Evolutionary conservation across 805 yeast species (phyloP).

Genomic region (Pichia occidentalis): DNA sequence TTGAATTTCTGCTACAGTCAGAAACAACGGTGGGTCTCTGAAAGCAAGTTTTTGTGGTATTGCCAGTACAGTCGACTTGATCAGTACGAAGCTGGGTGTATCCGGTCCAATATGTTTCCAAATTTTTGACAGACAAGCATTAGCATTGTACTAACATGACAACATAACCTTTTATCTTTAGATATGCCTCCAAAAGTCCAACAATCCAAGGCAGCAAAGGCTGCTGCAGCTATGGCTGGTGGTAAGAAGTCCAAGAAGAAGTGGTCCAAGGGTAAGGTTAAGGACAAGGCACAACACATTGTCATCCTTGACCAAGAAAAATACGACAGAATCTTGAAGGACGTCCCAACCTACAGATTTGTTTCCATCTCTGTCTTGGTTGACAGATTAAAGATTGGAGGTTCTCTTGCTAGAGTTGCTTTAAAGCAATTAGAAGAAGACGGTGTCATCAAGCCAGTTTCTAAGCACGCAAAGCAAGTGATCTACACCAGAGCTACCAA

Average conservation of each 20-base stretch:
- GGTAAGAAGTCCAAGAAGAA: conserved; percentile 99
- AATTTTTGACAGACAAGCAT: no score
- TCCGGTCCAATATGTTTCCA: no score
- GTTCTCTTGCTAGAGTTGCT: conserved; percentile 98
- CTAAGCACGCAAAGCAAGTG: conserved; percentile 93
- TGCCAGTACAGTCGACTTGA: no score
- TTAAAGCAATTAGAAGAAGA: conserved; percentile 90
- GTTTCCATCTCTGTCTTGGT: conserved; percentile 97
- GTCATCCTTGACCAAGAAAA: conserved; percentile 96
- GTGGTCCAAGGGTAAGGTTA: conserved; percentile 99
- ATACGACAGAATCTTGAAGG: conserved; percentile 99
- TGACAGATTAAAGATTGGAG: conserved; percentile 99
- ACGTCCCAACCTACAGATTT: conserved; percentile 97
- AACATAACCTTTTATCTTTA: no score
- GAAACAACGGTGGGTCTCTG: no score
- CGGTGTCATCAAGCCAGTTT: conserved; percentile 91
- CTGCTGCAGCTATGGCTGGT: conserved; percentile 99
- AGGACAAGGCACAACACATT: conserved; percentile 99
- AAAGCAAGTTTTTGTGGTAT: no score
- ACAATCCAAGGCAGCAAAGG: conserved; percentile 99
- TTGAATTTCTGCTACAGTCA: no score
- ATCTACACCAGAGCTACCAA: conserved; percentile 86
- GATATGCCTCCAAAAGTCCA: conserved; percentile 98
- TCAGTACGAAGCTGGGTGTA: no score
- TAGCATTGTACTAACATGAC: conserved; percentile 17